Evolutionary conservation across 2,329 filamentous ascomycete species (phyloP).

Genomic region (Myrmaecium sp.): DNA sequence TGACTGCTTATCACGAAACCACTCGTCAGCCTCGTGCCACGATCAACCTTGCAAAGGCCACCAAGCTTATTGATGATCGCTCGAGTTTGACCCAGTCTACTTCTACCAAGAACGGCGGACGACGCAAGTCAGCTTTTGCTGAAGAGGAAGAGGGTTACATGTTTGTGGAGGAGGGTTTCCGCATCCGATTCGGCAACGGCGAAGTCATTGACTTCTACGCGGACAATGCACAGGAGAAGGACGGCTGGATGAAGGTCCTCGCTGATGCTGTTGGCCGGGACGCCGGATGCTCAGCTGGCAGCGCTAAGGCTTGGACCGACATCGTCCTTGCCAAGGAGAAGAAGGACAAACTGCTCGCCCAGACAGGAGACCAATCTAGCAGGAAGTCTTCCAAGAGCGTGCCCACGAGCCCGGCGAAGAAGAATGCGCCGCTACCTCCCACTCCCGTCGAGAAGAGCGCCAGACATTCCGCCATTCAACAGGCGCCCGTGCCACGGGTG

Average conservation of each 20-base stretch:
- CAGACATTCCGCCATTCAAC: conserved; percentile 15
- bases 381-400: too few species aligned
- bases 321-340: conserved; percentile 36
- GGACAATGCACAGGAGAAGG: conserved; percentile 72
- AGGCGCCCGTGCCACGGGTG: conserved; percentile 10
- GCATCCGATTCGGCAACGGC: conserved; percentile 94
- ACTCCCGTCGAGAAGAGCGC: conserved; percentile 13
- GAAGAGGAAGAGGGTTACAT: conserved; percentile 99
- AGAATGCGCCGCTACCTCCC: conserved; percentile 5
- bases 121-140: conserved; percentile 86
- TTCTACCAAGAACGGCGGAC: conserved; percentile 52
- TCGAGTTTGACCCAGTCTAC: conserved; percentile 70
- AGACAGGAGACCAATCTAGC: conserved; percentile 2
- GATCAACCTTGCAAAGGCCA: conserved; percentile 88
- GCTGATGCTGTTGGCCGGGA: conserved; percentile 50
- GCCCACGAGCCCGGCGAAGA: conserved; percentile 15
- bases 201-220: conserved; percentile 98
- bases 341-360: conserved; percentile 10
- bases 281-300: conserved; percentile 22
- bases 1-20: conserved; percentile 91
- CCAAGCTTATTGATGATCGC: conserved; percentile 85
- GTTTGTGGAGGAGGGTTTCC: conserved; percentile 98
- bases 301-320: conserved; percentile 42
- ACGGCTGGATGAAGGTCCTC: conserved; percentile 85
- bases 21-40: conserved; percentile 90